A percentile compares a stretch with the other conserved stretches of the same genome.
phyloP scores from a whole-genome alignment of 352 stramenopile species.

The Pythium volutum region DNA sequence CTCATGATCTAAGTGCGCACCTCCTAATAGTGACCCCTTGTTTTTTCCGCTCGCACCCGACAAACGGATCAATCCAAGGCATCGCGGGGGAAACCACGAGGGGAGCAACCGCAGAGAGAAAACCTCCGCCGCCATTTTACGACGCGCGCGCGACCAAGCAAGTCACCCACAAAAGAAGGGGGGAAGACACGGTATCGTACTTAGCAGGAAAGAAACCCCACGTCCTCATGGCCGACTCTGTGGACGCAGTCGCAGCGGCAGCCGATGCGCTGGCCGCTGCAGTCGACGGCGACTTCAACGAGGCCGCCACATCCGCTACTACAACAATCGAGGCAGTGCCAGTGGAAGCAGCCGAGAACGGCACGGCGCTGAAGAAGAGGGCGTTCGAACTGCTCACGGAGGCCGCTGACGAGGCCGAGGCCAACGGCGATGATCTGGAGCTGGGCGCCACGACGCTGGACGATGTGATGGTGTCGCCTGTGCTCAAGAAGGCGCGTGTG shows the following conservation, averaged over 20 bases:
- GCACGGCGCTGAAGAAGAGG: conserved; percentile 17
- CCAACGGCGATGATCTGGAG: conserved; percentile 22
- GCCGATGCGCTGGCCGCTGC: conserved; percentile 21
- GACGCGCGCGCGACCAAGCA: too few species aligned
- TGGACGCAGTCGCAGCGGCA: conserved; percentile 18
- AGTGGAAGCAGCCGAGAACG: not conserved
- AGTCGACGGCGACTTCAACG: conserved; percentile 9
- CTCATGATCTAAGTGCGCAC: not conserved
- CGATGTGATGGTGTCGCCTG: conserved; percentile 55
- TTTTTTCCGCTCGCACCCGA: not conserved
- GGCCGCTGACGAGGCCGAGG: conserved; percentile 6
- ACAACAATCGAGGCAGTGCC: not conserved
- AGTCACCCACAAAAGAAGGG: not conserved
- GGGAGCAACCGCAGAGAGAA: not conserved
- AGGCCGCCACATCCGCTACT: not conserved
- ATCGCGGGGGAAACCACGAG: not conserved
- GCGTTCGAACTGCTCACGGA: conserved; percentile 22
- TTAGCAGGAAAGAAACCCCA: not conserved
- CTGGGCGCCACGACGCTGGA: conserved; percentile 53
- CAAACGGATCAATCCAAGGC: conserved; percentile 15
- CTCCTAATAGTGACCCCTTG: conserved; percentile 1
- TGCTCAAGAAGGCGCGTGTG: conserved; percentile 48
- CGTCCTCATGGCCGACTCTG: conserved; percentile 18
- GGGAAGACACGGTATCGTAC: not conserved
- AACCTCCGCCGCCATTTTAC: not conserved